Base-by-base conservation (phyloP, 257 asterid species). In the Lycium ferocissimum region DNA sequence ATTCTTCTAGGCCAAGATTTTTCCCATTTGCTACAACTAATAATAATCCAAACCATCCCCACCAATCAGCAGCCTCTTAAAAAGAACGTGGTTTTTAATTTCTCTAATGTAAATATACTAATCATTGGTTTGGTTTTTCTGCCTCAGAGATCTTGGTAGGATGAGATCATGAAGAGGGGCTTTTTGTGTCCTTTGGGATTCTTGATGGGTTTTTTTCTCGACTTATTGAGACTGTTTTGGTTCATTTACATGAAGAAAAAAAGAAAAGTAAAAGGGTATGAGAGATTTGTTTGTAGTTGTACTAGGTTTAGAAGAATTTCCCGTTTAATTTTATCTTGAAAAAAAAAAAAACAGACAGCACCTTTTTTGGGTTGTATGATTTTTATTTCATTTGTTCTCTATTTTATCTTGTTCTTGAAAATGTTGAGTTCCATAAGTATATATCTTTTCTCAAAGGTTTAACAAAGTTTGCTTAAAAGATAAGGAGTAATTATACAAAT, bases 51-150 rank as follows among this genome's bases (percentile, higher is more conserved):
- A 58, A 75, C 59, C 91, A 92, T 78, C 84, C 93, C 35, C 91
- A 90, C 87, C 89, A 91, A 79, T 89, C 95, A 66, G 92, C 94
- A 9, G 89, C 92, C 65, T 92, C 95, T 1, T 91, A 84, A 84
- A 37, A 35, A 43, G 26, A 1, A 47, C 7, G 65, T 76, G 63
- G 26, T 22, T 76, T 51, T 51, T 51, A 76, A 51, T 51, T 40
- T 76, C 26, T 76, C 9, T 51, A 26, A 14, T 81, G 69, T 51
- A 85, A 85, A 15, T 65, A 49, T 80, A 67, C 67, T 37, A 67
- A 83, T 40, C 56, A 67, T 65, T 49, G 80, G 51, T 33, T 58
- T 65, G 62, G 45, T 22, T 67, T 51, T 51, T 43, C 78, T 38
- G 85, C 85, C 78, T 84, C 59, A 18, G 69, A 43, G 81, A 66